Conservation (phyloP, 768 basidiomycete species). For the Panaeolus cyanescens region DNA sequence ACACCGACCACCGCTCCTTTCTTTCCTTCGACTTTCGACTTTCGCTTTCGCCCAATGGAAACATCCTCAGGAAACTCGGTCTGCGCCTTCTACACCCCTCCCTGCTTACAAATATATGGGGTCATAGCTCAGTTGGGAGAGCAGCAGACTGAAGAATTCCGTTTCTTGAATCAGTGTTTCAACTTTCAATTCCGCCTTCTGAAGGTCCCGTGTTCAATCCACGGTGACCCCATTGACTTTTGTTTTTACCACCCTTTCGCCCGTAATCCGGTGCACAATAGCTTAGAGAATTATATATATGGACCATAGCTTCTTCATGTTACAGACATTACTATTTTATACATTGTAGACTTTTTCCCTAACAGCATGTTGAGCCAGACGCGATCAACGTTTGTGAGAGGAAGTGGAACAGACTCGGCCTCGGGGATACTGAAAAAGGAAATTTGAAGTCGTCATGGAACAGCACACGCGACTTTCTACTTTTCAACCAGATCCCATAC, state of each 20-base stretch:
- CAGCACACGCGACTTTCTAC: background rate
- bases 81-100: background rate
- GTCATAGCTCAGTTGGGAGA: constrained; percentile 3
- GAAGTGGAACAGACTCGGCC: too few species aligned
- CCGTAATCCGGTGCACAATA: background rate
- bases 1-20: background rate
- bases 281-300: background rate
- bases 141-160: background rate
- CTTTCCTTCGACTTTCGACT: background rate
- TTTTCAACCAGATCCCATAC: background rate
- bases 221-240: constrained; percentile 1
- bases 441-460: background rate
- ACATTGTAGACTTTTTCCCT: background rate
- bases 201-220: constrained; percentile 2
- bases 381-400: background rate
- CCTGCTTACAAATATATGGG: background rate
- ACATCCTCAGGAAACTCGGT: background rate
- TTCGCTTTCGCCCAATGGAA: too few species aligned
- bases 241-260: background rate
- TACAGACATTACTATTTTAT: background rate
- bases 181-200: constrained; percentile 2
- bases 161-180: background rate
- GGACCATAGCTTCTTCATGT: background rate
- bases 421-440: background rate
- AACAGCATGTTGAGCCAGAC: background rate